Conservation (phyloP, 2,329 filamentous ascomycete genomes). For the Celoporthe dispersa region DNA sequence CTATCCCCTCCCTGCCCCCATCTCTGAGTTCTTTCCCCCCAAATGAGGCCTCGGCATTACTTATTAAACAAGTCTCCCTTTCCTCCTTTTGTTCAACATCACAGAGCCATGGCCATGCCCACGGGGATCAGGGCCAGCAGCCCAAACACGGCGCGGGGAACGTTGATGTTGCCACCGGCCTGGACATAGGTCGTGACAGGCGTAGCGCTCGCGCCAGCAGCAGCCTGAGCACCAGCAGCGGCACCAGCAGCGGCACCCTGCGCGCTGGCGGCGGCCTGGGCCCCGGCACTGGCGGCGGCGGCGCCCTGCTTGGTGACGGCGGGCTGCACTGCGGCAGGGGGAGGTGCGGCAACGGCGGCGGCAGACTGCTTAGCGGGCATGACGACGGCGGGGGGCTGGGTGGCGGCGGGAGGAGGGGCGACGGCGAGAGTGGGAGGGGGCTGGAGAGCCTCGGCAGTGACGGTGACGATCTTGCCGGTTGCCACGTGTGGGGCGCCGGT, state of each 20-base stretch:
- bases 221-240: background rate
- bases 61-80: background rate
- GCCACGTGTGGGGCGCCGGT: background rate
- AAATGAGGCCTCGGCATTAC: background rate
- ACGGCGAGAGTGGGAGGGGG: background rate
- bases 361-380: background rate
- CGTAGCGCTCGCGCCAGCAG: background rate
- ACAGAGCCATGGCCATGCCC: background rate
- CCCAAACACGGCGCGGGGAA: background rate
- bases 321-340: background rate
- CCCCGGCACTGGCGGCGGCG: background rate
- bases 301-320: background rate
- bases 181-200: slow-evolving; percentile 7
- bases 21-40: background rate
- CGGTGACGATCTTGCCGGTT: background rate
- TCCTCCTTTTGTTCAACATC: background rate
- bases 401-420: too few species aligned
- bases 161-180: slow-evolving; percentile 2
- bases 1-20: background rate
- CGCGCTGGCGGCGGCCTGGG: background rate
- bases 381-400: too few species aligned
- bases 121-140: slow-evolving; percentile 3
- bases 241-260: background rate
- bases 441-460: background rate
- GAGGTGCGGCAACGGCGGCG: background rate